A percentile compares a stretch with the other conserved stretches of the same genome.
Evolutionary conservation across 345 rosid genomes (phyloP).

Genomic region (Pistacia vera): DNA sequence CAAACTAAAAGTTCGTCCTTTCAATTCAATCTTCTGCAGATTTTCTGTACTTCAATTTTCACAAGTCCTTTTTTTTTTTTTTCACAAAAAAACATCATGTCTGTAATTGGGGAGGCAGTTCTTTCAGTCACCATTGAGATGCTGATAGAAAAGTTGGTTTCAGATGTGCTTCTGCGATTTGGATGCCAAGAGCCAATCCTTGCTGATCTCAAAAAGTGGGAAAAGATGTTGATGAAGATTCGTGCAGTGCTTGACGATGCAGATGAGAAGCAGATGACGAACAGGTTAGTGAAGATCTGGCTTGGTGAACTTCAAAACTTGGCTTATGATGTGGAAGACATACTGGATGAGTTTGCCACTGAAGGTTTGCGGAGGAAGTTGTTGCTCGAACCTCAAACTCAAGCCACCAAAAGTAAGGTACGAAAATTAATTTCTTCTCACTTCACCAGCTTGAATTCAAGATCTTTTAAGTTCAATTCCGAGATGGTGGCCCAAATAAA

Average conservation of each 20-base stretch:
- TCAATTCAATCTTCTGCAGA: no score
- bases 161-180: neutral
- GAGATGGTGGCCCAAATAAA: neutral
- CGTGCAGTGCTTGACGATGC: conserved; percentile 5
- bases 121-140: neutral
- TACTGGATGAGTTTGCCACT: neutral
- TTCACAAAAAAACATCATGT: neutral
- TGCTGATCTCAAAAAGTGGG: conserved; percentile 3
- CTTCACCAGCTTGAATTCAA: neutral
- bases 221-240: neutral
- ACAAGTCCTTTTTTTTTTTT: no score
- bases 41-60: no score
- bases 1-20: no score
- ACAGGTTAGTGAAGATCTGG: neutral
- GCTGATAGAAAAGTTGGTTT: neutral
- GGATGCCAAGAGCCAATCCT: neutral
- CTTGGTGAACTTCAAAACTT: conserved; percentile 16
- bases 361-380: neutral
- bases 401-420: neutral
- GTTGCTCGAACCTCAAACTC: neutral
- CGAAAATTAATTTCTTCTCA: neutral
- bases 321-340: conserved; percentile 21
- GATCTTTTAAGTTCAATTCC: neutral
- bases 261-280: conserved; percentile 19
- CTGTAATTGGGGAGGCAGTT: neutral